These are phyloP conservation scores for Fallopia convolvulus DNA, from an alignment of 148 eudicot species.

Conservation along the genomic window DNA sequence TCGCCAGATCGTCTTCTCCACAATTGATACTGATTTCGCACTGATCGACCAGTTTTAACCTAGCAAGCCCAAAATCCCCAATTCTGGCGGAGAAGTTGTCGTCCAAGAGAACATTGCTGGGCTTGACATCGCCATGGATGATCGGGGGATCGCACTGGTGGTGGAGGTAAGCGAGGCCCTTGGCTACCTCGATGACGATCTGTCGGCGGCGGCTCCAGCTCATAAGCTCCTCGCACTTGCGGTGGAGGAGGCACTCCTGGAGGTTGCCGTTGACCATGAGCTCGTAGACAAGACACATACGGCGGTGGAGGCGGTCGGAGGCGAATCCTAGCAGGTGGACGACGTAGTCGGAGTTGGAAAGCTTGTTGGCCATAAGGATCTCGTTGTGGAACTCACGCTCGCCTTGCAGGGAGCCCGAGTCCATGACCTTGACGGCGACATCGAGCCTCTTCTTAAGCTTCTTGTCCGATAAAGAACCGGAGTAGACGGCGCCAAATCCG, in stretches of 20 bases:
- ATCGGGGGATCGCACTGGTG: conserved; percentile 65
- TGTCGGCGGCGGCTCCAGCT: conserved; percentile 46
- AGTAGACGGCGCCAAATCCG: conserved; percentile 75
- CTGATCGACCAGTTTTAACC: conserved; percentile 43
- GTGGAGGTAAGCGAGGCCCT: conserved; percentile 64
- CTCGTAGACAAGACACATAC: conserved; percentile 78
- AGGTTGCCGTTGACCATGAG: conserved; percentile 78
- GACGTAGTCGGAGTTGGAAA: conserved; percentile 36
- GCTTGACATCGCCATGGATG: conserved; percentile 91
- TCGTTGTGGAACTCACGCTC: conserved; percentile 97
- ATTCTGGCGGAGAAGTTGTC: conserved; percentile 51
- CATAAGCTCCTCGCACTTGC: conserved; percentile 39
- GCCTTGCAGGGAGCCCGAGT: conserved; percentile 73
- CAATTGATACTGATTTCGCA: conserved; percentile 17
- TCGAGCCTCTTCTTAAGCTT: conserved; percentile 7
- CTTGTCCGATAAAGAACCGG: conserved; percentile 26
- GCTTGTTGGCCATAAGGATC: conserved; percentile 45
- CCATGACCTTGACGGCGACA: conserved; percentile 76
- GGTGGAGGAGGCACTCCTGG: conserved; percentile 73
- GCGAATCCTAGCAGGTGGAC: conserved; percentile 65
- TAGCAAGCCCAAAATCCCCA: conserved; percentile 86
- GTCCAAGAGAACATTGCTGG: conserved; percentile 80
- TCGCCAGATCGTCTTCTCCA: conserved; percentile 19
- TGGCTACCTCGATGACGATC: conserved; percentile 59
- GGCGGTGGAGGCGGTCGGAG: conserved; percentile 45